phyloP scores from a whole-genome alignment of 2,329 filamentous ascomycete genomes.

The Penicillium sp. region DNA sequence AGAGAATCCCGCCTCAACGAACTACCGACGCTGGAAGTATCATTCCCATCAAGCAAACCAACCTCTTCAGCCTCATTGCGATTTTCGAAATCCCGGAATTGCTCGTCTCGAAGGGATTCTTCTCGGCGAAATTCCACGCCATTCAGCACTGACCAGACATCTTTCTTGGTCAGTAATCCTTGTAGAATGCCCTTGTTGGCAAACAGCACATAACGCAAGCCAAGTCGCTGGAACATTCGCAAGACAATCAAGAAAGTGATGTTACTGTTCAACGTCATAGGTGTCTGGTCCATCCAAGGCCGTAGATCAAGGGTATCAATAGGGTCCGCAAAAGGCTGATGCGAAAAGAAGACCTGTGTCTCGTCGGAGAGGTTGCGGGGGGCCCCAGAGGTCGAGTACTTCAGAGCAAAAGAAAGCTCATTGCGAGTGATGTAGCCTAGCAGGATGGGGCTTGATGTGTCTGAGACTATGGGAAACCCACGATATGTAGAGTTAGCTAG shows the following conservation, averaged over 20 bases:
- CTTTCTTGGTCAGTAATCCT: slow-evolving; percentile 90
- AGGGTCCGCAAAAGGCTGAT: slow-evolving; percentile 72
- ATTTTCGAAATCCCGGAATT: slow-evolving; percentile 24
- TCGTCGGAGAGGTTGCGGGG: slow-evolving; percentile 51
- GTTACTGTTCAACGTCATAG: slow-evolving; percentile 73
- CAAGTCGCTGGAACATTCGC: slow-evolving; percentile 88
- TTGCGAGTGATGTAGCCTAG: slow-evolving; percentile 90
- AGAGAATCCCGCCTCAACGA: slow-evolving; percentile 28
- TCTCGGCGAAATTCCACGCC: slow-evolving; percentile 52
- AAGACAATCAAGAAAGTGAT: slow-evolving; percentile 75
- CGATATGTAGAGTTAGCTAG: slow-evolving; percentile 69
- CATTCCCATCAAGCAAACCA: slow-evolving; percentile 32
- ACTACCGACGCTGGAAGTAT: slow-evolving; percentile 26
- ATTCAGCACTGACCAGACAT: slow-evolving; percentile 87
- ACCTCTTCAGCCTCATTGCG: slow-evolving; percentile 28
- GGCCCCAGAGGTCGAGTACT: slow-evolving; percentile 46
- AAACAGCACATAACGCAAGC: slow-evolving; percentile 81
- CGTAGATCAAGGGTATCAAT: slow-evolving; percentile 72
- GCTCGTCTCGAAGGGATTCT: slow-evolving; percentile 24
- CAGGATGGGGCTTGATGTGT: slow-evolving; percentile 65
- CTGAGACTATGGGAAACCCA: slow-evolving; percentile 82
- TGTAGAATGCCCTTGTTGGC: slow-evolving; percentile 70
- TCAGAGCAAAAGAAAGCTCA: slow-evolving; percentile 74
- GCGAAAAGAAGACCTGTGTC: slow-evolving; percentile 74
- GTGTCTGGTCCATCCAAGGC: slow-evolving; percentile 98